phyloP scores from a whole-genome alignment of 2,329 filamentous ascomycete genomes.

The Fusarium sp. region DNA sequence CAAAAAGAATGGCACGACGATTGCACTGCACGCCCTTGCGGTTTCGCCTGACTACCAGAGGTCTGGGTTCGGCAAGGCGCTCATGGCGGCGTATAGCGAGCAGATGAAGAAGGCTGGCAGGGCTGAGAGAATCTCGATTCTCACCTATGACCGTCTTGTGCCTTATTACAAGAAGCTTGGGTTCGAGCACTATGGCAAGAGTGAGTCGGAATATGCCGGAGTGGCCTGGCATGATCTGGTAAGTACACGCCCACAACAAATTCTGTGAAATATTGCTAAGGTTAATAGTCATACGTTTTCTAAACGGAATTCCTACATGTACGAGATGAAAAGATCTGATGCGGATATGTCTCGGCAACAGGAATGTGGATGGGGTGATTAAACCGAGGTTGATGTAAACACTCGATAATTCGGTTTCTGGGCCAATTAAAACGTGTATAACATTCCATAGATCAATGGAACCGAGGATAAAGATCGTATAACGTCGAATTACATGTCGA shows the following conservation, averaged over 20 bases:
- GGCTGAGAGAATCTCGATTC: conserved; percentile 42
- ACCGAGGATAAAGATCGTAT: background rate
- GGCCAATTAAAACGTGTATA: background rate
- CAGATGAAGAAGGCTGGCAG: conserved; percentile 25
- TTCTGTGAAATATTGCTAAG: background rate
- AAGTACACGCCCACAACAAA: conserved; percentile 1
- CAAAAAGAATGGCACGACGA: conserved; percentile 38
- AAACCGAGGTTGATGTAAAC: background rate
- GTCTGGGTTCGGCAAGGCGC: conserved; percentile 40
- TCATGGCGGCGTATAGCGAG: conserved; percentile 37
- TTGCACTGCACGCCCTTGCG: conserved; percentile 44
- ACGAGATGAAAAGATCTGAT: background rate
- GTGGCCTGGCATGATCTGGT: conserved; percentile 47
- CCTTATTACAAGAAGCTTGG: conserved; percentile 46
- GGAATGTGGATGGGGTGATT: background rate
- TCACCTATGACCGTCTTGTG: conserved; percentile 45
- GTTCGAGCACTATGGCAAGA: conserved; percentile 46
- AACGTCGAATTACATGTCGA: background rate
- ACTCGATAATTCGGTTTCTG: background rate
- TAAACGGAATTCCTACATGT: background rate
- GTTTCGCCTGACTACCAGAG: conserved; percentile 40
- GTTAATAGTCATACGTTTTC: background rate
- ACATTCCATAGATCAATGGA: background rate
- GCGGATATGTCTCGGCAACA: background rate
- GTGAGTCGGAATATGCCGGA: conserved; percentile 43